These are phyloP conservation scores for Cyanodermella asteris DNA, from an alignment of 2,329 filamentous ascomycete species.

Conservation along the genomic window DNA sequence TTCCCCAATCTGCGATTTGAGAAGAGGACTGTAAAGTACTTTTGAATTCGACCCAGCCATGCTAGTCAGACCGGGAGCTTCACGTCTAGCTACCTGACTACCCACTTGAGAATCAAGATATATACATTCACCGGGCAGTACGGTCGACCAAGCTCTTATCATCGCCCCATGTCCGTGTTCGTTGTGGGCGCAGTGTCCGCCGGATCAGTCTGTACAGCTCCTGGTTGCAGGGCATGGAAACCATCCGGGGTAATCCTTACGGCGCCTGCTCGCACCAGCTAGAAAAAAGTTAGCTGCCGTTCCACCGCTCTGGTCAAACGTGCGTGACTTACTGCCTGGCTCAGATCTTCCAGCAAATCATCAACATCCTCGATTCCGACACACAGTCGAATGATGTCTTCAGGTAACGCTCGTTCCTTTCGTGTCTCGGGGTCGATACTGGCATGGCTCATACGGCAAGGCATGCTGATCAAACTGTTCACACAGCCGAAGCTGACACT, in stretches of 20 bases:
- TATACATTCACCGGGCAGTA: no score
- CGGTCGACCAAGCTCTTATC: no score
- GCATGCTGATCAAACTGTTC: slow-evolving; percentile 97
- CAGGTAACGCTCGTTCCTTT: slow-evolving; percentile 72
- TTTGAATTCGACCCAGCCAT: no score
- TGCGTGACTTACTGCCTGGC: slow-evolving; percentile 51
- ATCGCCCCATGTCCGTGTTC: no score
- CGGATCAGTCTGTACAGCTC: no score
- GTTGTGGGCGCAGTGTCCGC: no score
- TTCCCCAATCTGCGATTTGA: no score
- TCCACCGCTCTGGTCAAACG: slow-evolving; percentile 10
- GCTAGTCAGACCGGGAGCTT: no score
- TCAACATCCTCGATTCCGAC: slow-evolving; percentile 88
- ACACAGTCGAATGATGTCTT: slow-evolving; percentile 87
- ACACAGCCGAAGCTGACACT: slow-evolving; percentile 96
- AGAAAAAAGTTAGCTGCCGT: slow-evolving; percentile 6
- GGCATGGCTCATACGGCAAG: slow-evolving; percentile 97
- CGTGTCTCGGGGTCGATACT: slow-evolving; percentile 93
- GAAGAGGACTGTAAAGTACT: no score
- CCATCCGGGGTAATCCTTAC: slow-evolving; percentile 70
- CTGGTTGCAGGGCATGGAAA: no score
- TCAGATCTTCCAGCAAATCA: slow-evolving; percentile 83
- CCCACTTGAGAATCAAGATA: no score
- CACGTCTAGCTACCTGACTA: no score
- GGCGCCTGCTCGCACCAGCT: slow-evolving; percentile 86